Evolutionary conservation across 345 rosid genomes (phyloP).

Genomic region (Arabis alpina): DNA sequence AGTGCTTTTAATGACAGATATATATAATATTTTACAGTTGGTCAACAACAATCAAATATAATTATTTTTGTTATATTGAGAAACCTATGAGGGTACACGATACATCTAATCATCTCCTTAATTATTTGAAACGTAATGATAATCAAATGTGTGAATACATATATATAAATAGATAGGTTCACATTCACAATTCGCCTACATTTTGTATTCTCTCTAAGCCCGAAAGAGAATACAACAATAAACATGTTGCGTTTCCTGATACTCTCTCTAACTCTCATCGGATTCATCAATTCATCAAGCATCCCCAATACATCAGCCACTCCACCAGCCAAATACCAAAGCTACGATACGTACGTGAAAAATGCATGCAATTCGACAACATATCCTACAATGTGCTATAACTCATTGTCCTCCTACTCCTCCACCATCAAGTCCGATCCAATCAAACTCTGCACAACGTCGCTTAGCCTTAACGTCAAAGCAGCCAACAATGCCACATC

Average conservation of each 20-base stretch:
- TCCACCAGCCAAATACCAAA: slow-evolving; percentile 32
- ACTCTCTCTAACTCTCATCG: slow-evolving; percentile 33
- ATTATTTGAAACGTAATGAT: background rate
- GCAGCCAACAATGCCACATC: slow-evolving; percentile 44
- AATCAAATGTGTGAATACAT: background rate
- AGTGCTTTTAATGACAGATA: too few relatives aligned
- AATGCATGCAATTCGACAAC: slow-evolving; percentile 61
- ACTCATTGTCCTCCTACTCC: slow-evolving; percentile 52
- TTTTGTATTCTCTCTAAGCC: slow-evolving; percentile 18
- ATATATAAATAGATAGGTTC: slow-evolving; percentile 16
- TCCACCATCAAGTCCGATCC: slow-evolving; percentile 56
- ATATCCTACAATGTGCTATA: slow-evolving; percentile 61
- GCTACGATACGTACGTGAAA: slow-evolving; percentile 51
- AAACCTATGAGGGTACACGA: background rate
- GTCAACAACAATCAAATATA: too few relatives aligned
- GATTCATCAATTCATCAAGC: slow-evolving; percentile 28
- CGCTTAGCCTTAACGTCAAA: slow-evolving; percentile 53
- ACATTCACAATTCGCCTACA: slow-evolving; percentile 27
- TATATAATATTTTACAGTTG: too few relatives aligned
- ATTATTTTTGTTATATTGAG: background rate
- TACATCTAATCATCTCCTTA: slow-evolving; percentile 2
- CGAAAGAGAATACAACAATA: background rate
- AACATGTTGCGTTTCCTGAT: slow-evolving; percentile 35
- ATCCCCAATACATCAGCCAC: slow-evolving; percentile 32
- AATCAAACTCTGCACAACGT: slow-evolving; percentile 56